These are phyloP conservation scores for Grigorovia humatica DNA, from an alignment of 805 yeast species.

Conservation along the genomic window DNA sequence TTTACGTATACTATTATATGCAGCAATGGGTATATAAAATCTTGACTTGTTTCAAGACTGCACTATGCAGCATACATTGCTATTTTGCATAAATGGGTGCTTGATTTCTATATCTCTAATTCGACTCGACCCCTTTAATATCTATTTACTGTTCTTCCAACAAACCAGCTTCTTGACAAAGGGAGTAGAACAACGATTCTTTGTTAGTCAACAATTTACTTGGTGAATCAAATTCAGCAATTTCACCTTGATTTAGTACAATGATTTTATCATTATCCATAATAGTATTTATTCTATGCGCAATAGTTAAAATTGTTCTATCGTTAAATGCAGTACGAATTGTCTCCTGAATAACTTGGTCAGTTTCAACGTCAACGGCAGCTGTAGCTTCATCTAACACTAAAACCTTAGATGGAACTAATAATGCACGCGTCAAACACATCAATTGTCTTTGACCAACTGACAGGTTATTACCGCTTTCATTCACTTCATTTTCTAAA, in stretches of 20 bases:
- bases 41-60: too few species aligned
- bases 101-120: too few species aligned
- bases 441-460: constrained; percentile 71
- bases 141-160: constrained; percentile 3
- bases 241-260: constrained; percentile 64
- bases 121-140: neutral
- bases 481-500: constrained; percentile 45
- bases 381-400: constrained; percentile 84
- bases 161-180: constrained; percentile 77
- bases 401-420: constrained; percentile 51
- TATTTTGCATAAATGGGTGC: too few species aligned
- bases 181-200: constrained; percentile 63
- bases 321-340: constrained; percentile 65
- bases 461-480: constrained; percentile 63
- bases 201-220: constrained; percentile 51
- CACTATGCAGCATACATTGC: too few species aligned
- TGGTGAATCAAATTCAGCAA: constrained; percentile 71
- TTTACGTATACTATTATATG: too few species aligned
- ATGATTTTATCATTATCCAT: constrained; percentile 71
- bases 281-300: constrained; percentile 75
- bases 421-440: constrained; percentile 72
- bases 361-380: constrained; percentile 81
- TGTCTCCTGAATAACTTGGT: constrained; percentile 64
- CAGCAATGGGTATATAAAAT: too few species aligned
- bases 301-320: constrained; percentile 73